Evolutionary conservation across 805 yeast genomes (phyloP), one percentile per base, ranked within the genome.

Genomic region (Danielia reshetovae): DNA sequence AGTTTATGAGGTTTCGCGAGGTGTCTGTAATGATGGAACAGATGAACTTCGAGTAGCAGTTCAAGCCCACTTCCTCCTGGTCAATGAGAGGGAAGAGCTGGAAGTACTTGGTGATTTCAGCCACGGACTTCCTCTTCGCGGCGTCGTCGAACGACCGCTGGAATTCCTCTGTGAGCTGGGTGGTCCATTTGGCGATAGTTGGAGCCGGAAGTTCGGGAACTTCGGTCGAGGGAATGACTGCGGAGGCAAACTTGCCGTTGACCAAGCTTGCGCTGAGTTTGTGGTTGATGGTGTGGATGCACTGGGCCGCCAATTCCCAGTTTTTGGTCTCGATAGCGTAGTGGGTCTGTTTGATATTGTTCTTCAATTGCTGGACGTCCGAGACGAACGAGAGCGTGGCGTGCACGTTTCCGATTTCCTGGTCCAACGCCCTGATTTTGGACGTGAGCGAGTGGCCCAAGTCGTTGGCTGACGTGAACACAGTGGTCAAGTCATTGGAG

Each of bases 1-100:
- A 49, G 11, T 74, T 73, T 33, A 88, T 70, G 38, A 88, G 68
- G 25, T 70, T 67, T 38, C 95, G 75, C 39, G 87, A 77, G 41
- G 89, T 87, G 18, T 81, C 80, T 13, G 88, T 81, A 22, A 93
- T 81, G 35, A 89, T 84, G 39, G 80, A 77, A 55, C 96, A 85
- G 29, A 93, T 84, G 56, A 90, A 93, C 50, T 73, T 77, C 12
- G 96, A 83, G 58, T 93, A 93, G 43, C 86, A 78, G 26, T 75
- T 76, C 27, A 93, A 61, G 0, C 98, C 98, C 12, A 72, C 58
- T 15, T 72, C 72, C 37, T 77, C 75, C 52, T 81, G 75, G 6
- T 85, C 85, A 26, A 93, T 80, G 35, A 89, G 65, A 8, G 98
- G 98, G 55, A 93, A 90, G 47, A 88, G 63, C 49, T 84, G 83